Percentiles rank a stretch among this genome's conserved stretches.
Conservation (phyloP, 176 grass and related monocot genomes). For the Olyra latifolia region DNA sequence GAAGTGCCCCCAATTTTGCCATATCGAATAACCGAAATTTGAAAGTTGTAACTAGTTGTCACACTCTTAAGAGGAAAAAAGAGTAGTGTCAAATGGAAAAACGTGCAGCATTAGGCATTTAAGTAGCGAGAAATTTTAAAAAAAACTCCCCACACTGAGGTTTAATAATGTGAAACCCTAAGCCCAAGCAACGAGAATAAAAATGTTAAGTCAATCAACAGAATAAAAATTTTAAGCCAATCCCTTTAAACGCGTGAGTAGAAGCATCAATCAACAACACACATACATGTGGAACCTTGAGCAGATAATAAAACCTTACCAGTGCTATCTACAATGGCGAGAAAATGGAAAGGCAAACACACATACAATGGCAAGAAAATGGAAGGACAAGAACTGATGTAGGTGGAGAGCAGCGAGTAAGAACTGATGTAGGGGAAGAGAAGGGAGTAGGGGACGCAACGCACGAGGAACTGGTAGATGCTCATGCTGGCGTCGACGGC, state of each 20-base stretch:
- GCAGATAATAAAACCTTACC: neutral
- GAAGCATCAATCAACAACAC: neutral
- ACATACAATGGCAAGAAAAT: neutral
- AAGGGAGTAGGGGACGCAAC: neutral
- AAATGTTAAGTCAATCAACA: too few species aligned
- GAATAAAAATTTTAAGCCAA: too few species aligned
- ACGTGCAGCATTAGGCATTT: neutral
- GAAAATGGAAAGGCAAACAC: too few species aligned
- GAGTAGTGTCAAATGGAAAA: neutral
- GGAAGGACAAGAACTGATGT: too few species aligned
- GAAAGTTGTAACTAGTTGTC: too few species aligned
- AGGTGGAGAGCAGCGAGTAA: too few species aligned
- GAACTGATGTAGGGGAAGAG: neutral
- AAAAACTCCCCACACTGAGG: neutral
- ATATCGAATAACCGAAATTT: neutral
- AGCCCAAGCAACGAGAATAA: neutral
- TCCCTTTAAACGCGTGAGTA: neutral
- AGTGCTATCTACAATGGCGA: neutral
- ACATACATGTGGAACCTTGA: neutral
- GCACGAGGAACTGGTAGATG: constrained; percentile 96
- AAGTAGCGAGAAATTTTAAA: neutral
- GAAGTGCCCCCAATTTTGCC: neutral
- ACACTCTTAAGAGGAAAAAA: neutral
- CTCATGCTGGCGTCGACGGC: constrained; percentile 96
- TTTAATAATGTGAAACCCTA: constrained; percentile 35